Evolutionary conservation across 768 basidiomycete genomes (phyloP).

Genomic region (Lactarius hatsudake): DNA sequence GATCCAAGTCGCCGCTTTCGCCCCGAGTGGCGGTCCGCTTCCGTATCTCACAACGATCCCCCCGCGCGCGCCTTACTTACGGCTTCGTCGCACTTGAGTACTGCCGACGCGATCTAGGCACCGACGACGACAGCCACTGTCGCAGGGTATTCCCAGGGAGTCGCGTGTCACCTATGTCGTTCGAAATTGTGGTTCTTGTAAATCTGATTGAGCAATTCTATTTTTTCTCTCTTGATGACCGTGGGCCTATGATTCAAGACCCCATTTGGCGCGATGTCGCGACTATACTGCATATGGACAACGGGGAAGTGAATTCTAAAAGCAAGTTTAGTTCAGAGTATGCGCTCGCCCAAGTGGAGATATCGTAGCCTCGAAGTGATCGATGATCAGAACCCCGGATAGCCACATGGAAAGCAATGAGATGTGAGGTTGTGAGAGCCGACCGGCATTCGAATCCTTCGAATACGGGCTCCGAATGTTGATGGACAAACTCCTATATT

Average conservation of each 20-base stretch:
- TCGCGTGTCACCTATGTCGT: conserved; percentile 25
- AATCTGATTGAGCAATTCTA: neutral
- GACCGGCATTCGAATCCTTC: no score
- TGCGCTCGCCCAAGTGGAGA: neutral
- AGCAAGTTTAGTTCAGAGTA: neutral
- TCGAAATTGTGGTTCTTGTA: neutral
- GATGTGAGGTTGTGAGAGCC: neutral
- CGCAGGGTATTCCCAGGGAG: conserved; percentile 4
- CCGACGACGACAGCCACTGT: neutral
- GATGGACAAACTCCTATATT: neutral
- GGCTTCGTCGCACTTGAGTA: conserved; percentile 25
- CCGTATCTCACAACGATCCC: neutral
- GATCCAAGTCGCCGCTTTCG: conserved; percentile 27
- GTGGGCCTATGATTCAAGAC: neutral
- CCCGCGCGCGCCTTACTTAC: neutral
- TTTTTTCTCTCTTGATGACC: neutral
- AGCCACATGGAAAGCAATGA: neutral
- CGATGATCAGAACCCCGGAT: neutral
- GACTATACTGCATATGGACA: neutral
- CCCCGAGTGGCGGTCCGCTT: conserved; percentile 10
- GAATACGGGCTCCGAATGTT: neutral
- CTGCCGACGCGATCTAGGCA: conserved; percentile 29
- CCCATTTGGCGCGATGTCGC: neutral
- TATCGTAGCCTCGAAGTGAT: neutral
- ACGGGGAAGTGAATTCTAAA: neutral